phyloP scores from a whole-genome alignment of 495 filamentous ascomycete species.

The Penicillium robsamsonii region DNA sequence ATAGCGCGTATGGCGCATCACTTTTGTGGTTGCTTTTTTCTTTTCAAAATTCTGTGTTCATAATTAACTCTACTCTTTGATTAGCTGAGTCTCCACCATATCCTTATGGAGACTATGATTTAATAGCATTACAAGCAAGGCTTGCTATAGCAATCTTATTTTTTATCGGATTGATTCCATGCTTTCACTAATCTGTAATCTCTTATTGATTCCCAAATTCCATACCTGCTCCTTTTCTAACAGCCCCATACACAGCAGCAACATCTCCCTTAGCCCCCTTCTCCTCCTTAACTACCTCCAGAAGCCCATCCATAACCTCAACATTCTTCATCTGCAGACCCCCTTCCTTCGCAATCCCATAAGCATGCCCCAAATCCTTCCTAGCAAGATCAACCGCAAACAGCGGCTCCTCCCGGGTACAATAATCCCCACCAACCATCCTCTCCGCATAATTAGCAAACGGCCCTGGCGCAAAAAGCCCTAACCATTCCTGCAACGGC shows the following conservation, averaged over 20 bases:
- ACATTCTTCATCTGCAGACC: slow-evolving; percentile 64
- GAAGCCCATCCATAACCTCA: slow-evolving; percentile 65
- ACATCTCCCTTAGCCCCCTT: slow-evolving; percentile 76
- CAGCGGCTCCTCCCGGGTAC: slow-evolving; percentile 66
- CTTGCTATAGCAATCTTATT: not conserved
- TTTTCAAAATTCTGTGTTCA: slow-evolving; percentile 14
- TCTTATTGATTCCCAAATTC: slow-evolving; percentile 57
- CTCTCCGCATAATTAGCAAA: slow-evolving; percentile 68
- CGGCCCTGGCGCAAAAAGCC: slow-evolving; percentile 55
- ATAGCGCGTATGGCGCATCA: not conserved
- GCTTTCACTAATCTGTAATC: not conserved
- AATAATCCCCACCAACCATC: slow-evolving; percentile 75
- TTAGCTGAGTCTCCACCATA: slow-evolving; percentile 13
- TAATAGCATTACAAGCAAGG: slow-evolving; percentile 6
- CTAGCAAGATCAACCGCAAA: slow-evolving; percentile 84
- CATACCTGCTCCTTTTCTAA: slow-evolving; percentile 66
- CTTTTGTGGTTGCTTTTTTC: slow-evolving; percentile 4
- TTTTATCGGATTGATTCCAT: not conserved
- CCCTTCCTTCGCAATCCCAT: slow-evolving; percentile 57
- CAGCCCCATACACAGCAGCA: slow-evolving; percentile 78
- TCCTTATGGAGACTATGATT: slow-evolving; percentile 10
- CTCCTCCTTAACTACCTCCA: slow-evolving; percentile 67
- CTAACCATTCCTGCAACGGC: slow-evolving; percentile 64
- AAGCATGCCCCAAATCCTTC: slow-evolving; percentile 81
- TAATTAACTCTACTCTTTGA: slow-evolving; percentile 20